A percentile compares a stretch with the other conserved stretches of the same genome.
phyloP scores from a whole-genome alignment of 2,329 filamentous ascomycete species.

The Pseudogymnoascus sp. region DNA sequence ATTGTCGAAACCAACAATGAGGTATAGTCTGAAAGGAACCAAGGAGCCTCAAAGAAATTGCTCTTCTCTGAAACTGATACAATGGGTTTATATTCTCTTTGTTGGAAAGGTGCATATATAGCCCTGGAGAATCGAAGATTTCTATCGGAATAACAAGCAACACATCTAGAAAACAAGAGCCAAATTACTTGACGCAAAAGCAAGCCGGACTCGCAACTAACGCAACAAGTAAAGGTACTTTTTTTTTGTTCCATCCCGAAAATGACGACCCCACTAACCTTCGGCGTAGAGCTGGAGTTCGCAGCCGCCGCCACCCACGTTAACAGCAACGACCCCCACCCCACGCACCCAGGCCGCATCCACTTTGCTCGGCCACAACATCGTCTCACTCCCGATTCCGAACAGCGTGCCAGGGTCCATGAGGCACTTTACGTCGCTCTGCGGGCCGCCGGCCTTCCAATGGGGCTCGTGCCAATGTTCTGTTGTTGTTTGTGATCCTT shows the following conservation, averaged over 20 bases:
- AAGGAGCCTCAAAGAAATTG: neutral
- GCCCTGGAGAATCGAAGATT: neutral
- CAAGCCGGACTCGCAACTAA: neutral
- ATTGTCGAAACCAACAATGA: neutral
- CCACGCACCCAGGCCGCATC: neutral
- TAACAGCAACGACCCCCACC: neutral
- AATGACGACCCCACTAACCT: conserved; percentile 14
- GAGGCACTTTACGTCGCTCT: neutral
- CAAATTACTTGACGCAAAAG: neutral
- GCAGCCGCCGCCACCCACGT: neutral
- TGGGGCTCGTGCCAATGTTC: neutral
- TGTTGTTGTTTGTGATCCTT: no score
- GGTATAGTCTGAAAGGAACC: neutral
- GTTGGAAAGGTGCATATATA: neutral
- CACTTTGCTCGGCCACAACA: neutral
- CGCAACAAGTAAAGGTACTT: neutral
- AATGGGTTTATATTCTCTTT: neutral
- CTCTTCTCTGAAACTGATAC: neutral
- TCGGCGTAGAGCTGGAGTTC: conserved; percentile 24
- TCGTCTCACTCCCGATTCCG: neutral
- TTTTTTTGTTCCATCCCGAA: neutral
- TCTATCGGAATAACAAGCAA: neutral
- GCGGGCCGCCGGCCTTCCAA: neutral
- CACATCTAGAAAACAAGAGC: neutral
- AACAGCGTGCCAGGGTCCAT: neutral